Percentiles rank a stretch among this genome's conserved stretches.
Conservation (phyloP, 495 filamentous ascomycete species). For the Lasiosphaeria miniovina region DNA sequence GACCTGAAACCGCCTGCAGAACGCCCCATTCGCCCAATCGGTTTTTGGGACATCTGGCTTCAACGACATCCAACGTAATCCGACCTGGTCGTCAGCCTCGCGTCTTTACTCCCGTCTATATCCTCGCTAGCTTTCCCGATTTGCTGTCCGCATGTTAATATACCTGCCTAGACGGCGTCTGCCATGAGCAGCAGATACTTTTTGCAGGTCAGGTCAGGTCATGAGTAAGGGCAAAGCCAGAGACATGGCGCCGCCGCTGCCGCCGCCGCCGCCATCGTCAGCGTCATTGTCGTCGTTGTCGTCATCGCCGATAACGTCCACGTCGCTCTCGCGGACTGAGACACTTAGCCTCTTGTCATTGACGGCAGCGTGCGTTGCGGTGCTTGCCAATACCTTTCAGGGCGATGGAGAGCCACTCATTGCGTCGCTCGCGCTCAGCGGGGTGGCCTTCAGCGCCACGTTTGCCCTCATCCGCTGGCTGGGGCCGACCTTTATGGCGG, state of each 20-base stretch:
- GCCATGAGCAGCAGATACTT: too few relatives aligned
- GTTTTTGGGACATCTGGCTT: not conserved
- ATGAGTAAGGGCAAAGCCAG: too few relatives aligned
- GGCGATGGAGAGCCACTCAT: conserved; percentile 84
- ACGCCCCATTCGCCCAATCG: not conserved
- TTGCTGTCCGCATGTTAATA: not conserved
- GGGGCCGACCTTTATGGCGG: conserved; percentile 82
- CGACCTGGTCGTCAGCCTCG: not conserved
- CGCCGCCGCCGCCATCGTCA: too few relatives aligned
- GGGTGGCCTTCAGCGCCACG: conserved; percentile 73
- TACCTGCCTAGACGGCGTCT: not conserved
- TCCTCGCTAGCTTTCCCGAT: not conserved
- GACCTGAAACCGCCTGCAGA: too few relatives aligned
- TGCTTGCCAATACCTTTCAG: conserved; percentile 77
- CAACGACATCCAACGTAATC: not conserved
- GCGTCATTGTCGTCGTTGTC: conserved; percentile 10
- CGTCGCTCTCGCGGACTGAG: conserved; percentile 63
- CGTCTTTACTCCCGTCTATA: not conserved
- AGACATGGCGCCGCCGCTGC: too few relatives aligned
- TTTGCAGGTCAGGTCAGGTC: too few relatives aligned
- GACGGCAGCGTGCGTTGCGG: conserved; percentile 62
- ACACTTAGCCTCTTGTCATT: conserved; percentile 66
- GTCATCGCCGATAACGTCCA: conserved; percentile 10
- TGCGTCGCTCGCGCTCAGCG: conserved; percentile 81
- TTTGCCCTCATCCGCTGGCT: conserved; percentile 92